phyloP scores from a whole-genome alignment of 108 stramenopile species.

The Nitzschia palea region DNA sequence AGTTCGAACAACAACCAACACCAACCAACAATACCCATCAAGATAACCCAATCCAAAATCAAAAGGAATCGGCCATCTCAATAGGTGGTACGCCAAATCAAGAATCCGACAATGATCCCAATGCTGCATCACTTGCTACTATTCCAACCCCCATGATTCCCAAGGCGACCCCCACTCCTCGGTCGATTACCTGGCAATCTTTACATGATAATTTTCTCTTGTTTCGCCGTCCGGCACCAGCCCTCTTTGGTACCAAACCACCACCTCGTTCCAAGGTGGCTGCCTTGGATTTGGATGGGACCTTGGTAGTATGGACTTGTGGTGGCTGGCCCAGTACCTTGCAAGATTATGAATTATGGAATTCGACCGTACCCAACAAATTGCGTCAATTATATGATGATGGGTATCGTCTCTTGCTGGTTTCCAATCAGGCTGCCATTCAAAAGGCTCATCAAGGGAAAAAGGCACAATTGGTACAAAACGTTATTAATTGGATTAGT shows the following conservation, averaged over 20 bases:
- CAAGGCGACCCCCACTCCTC: background rate
- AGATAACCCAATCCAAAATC: no score
- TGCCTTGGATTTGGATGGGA: slow-evolving; percentile 84
- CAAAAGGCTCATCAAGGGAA: slow-evolving; percentile 63
- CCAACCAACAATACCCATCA: no score
- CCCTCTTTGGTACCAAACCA: background rate
- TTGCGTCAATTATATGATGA: slow-evolving; percentile 58
- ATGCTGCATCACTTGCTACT: background rate
- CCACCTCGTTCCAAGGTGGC: slow-evolving; percentile 52
- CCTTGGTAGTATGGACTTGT: slow-evolving; percentile 61
- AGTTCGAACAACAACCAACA: no score
- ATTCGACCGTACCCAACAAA: slow-evolving; percentile 43
- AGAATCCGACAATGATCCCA: no score
- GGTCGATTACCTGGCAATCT: slow-evolving; percentile 15
- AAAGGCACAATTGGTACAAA: slow-evolving; percentile 61
- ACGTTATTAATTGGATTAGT: slow-evolving; percentile 74
- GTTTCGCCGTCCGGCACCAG: slow-evolving; percentile 10
- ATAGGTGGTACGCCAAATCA: no score
- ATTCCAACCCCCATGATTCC: background rate
- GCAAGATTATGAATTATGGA: slow-evolving; percentile 79
- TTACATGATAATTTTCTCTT: slow-evolving; percentile 29
- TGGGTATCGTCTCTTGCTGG: slow-evolving; percentile 59
- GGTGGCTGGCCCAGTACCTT: slow-evolving; percentile 51
- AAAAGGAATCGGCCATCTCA: no score
- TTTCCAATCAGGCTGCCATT: slow-evolving; percentile 82